Evolutionary conservation across 176 grass and related monocot species (phyloP).

Genomic region (Triticum aestivum): DNA sequence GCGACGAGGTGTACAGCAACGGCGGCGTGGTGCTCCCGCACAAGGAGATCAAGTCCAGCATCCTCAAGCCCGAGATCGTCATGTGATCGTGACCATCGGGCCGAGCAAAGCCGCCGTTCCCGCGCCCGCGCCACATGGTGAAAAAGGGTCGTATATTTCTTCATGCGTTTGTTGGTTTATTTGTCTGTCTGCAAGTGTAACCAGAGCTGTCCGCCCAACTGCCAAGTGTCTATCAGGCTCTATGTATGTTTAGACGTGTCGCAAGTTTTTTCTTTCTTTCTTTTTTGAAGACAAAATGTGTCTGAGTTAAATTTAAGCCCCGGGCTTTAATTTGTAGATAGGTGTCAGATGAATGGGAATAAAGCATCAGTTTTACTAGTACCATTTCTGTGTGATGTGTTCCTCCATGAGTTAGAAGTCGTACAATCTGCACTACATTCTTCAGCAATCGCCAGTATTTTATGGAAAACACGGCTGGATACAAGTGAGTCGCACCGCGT

Average conservation of each 20-base stretch:
- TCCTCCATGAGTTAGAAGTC: neutral
- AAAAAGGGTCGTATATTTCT: neutral
- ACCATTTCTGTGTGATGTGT: neutral
- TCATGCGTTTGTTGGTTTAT: slow-evolving; percentile 45
- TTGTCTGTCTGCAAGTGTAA: slow-evolving; percentile 47
- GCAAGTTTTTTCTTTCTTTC: neutral
- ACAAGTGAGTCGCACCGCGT: neutral
- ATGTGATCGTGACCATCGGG: slow-evolving; percentile 41
- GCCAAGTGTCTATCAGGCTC: slow-evolving; percentile 1
- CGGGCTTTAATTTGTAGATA: slow-evolving; percentile 29
- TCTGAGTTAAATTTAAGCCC: slow-evolving; percentile 6
- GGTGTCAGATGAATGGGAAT: neutral
- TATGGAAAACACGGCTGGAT: neutral
- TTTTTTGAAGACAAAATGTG: neutral
- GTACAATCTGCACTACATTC: neutral
- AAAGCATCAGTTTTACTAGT: neutral
- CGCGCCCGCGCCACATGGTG: neutral
- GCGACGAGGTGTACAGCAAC: slow-evolving; percentile 93
- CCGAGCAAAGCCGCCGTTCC: neutral
- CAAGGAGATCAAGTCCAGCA: slow-evolving; percentile 94
- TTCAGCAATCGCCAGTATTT: neutral
- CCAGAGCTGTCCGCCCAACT: neutral
- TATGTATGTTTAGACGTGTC: slow-evolving; percentile 1
- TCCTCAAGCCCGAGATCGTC: slow-evolving; percentile 88
- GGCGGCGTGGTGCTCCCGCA: slow-evolving; percentile 89